A percentile compares a stretch with the other conserved stretches of the same genome.
These are phyloP conservation scores for Mimosa pudica DNA, from an alignment of 306 rosid genomes.

Conservation along the genomic window DNA sequence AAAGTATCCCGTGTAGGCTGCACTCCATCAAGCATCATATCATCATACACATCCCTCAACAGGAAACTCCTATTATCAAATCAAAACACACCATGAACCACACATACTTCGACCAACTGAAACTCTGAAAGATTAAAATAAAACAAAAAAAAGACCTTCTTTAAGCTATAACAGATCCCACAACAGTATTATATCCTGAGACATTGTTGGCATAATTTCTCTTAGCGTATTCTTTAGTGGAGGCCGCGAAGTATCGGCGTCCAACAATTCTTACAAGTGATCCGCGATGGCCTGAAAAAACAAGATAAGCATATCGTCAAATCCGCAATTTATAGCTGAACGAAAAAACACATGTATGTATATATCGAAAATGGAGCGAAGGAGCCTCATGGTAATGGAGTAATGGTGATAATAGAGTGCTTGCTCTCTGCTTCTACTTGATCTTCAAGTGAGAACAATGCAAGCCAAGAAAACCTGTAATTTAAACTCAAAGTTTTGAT, in stretches of 20 bases:
- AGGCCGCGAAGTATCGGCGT: slow-evolving; percentile 50
- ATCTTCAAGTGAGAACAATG: no score
- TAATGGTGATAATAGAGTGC: neutral
- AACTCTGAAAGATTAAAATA: neutral
- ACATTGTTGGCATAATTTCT: slow-evolving; percentile 82
- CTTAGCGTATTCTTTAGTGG: slow-evolving; percentile 62
- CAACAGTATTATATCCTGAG: slow-evolving; percentile 79
- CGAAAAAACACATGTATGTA: neutral
- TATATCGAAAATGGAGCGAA: slow-evolving; percentile 62
- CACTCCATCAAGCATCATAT: slow-evolving; percentile 95
- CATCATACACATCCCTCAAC: slow-evolving; percentile 80
- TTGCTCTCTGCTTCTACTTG: neutral
- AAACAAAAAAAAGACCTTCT: slow-evolving; percentile 51
- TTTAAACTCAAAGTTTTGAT: no score
- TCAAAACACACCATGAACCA: neutral
- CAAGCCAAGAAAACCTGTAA: no score
- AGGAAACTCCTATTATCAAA: slow-evolving; percentile 53
- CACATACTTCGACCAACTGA: neutral
- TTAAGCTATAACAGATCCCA: slow-evolving; percentile 61
- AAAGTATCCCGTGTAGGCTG: slow-evolving; percentile 80
- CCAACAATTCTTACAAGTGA: slow-evolving; percentile 53
- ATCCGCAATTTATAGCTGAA: neutral
- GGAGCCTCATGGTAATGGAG: slow-evolving; percentile 55
- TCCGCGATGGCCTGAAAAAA: slow-evolving; percentile 49
- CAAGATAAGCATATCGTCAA: neutral